phyloP scores from a whole-genome alignment of 225 moss, liverwort and hornwort genomes.

The Sphagnum contortum region DNA sequence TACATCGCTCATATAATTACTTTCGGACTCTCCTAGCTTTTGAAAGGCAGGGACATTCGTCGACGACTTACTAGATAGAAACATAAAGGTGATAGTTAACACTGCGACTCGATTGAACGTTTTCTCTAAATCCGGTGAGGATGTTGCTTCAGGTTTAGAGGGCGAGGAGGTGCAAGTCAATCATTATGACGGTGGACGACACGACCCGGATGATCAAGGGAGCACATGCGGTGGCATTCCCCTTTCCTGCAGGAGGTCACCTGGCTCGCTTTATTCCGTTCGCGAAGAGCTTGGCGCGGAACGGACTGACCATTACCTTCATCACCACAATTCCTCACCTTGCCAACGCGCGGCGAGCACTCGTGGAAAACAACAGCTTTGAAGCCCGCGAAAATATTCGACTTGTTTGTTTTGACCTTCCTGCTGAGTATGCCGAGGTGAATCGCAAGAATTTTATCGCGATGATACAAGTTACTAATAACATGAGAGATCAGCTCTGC shows the following conservation, averaged over 20 bases:
- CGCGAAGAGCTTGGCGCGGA: constrained; percentile 15
- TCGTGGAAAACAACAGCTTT: constrained; percentile 18
- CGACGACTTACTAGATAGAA: too few species aligned
- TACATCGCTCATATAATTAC: too few species aligned
- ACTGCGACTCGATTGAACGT: too few species aligned
- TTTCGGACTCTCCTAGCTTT: too few species aligned
- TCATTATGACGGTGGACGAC: too few species aligned
- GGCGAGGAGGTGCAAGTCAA: too few species aligned
- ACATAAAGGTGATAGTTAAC: too few species aligned
- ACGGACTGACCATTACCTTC: constrained; percentile 31
- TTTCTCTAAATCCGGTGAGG: too few species aligned
- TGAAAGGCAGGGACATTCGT: too few species aligned
- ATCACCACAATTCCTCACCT: constrained; percentile 17
- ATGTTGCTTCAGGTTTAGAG: too few species aligned
- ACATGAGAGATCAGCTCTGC: constrained; percentile 7
- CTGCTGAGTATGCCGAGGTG: background rate
- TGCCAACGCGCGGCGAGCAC: constrained; percentile 1
- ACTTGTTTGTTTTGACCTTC: constrained; percentile 14
- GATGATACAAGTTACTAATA: constrained; percentile 11
- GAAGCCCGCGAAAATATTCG: constrained; percentile 25
- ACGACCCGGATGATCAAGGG: constrained; percentile 1
- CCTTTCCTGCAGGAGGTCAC: constrained; percentile 40
- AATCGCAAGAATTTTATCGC: background rate
- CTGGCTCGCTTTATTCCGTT: constrained; percentile 20
- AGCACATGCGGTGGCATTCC: constrained; percentile 25